Evolutionary conservation across 2,329 filamentous ascomycete genomes (phyloP).

Genomic region (Cytospora piceae): DNA sequence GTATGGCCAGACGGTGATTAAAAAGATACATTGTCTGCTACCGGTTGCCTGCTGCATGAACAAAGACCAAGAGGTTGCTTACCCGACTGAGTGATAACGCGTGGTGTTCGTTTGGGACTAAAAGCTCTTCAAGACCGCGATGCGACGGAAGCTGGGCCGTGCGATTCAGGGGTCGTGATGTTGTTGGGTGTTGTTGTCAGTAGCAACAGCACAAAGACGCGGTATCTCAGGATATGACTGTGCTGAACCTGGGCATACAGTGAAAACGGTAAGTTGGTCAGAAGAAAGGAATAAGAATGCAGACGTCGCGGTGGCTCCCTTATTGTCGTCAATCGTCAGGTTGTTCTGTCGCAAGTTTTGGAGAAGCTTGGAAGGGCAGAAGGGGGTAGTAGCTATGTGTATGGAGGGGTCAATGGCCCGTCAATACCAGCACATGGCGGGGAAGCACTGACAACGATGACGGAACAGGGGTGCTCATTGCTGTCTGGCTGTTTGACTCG

Average conservation of each 20-base stretch:
- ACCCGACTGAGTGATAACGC: slow-evolving; percentile 8
- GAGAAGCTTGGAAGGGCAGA: not conserved
- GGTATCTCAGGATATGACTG: not conserved
- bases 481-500: not conserved
- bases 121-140: not conserved
- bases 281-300: not conserved
- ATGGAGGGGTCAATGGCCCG: not conserved
- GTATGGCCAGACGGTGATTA: not conserved
- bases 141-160: not conserved
- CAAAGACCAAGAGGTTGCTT: slow-evolving; percentile 7
- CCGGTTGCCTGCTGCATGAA: slow-evolving; percentile 11
- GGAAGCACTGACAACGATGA: slow-evolving; percentile 1
- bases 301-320: slow-evolving; percentile 9
- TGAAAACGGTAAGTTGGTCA: not conserved
- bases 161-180: not conserved
- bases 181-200: not conserved
- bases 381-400: not conserved
- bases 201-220: not conserved
- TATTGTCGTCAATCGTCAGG: not conserved
- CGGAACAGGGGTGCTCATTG: slow-evolving; percentile 1
- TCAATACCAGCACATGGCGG: not conserved
- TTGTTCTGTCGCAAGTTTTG: not conserved
- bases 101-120: not conserved
- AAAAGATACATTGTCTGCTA: slow-evolving; percentile 7
- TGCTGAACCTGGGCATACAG: not conserved